Percentiles rank a stretch among this genome's conserved stretches.
phyloP scores from a whole-genome alignment of 2,329 filamentous ascomycete species.

The Biscogniauxia mediterranea region DNA sequence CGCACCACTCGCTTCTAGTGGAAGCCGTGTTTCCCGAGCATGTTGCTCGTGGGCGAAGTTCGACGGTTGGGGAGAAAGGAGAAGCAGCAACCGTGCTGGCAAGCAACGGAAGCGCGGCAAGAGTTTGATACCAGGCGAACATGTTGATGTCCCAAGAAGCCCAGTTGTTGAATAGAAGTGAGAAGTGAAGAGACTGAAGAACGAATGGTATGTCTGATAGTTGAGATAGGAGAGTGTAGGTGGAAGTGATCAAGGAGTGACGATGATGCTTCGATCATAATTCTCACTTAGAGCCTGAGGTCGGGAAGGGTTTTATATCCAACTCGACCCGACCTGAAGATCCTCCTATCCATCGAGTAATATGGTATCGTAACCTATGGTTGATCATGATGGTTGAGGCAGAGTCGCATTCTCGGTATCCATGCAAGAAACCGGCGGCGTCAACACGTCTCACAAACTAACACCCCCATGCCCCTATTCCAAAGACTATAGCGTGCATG shows the following conservation, averaged over 20 bases:
- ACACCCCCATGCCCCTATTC: not conserved
- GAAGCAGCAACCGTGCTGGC: not conserved
- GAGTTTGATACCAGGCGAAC: not conserved
- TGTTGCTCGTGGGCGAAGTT: conserved; percentile 13
- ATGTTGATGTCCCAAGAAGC: not conserved
- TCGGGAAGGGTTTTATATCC: not conserved
- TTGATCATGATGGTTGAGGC: not conserved
- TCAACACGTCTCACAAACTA: not conserved
- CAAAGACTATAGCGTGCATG: not conserved
- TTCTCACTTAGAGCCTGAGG: not conserved
- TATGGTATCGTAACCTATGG: not conserved
- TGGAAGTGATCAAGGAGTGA: not conserved
- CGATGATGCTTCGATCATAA: not conserved
- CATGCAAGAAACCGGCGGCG: not conserved
- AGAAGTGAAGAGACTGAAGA: not conserved
- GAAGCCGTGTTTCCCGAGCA: conserved; percentile 29
- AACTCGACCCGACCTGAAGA: not conserved
- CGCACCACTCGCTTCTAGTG: conserved; percentile 23
- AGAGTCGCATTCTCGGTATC: not conserved
- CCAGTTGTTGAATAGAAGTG: not conserved
- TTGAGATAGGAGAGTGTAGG: not conserved
- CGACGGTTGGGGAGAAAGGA: not conserved
- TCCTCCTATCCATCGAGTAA: not conserved
- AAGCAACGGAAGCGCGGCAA: not conserved
- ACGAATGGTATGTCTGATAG: not conserved